phyloP scores from a whole-genome alignment of 164 flowering plant species.

The Vitis amurensis region DNA sequence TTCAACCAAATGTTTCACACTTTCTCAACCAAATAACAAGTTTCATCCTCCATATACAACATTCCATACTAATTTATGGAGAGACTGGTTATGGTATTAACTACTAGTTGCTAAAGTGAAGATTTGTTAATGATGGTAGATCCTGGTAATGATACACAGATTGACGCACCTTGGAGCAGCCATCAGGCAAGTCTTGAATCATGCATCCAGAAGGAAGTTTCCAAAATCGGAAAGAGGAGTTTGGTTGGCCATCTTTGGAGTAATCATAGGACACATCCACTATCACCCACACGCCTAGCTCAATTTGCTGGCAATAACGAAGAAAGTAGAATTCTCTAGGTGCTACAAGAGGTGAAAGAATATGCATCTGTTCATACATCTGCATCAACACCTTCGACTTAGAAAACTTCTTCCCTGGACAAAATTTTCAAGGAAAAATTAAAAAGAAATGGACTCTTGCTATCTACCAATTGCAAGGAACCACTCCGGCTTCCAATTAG shows the following conservation, averaged over 20 bases:
- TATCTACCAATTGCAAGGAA: constrained; percentile 41
- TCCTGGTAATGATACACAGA: too few relatives aligned
- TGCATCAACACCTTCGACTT: constrained; percentile 11
- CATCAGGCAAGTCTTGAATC: constrained; percentile 49
- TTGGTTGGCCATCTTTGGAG: constrained; percentile 9
- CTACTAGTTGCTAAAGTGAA: too few relatives aligned
- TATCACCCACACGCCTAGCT: constrained; percentile 41
- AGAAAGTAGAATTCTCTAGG: constrained; percentile 44
- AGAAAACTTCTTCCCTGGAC: background rate
- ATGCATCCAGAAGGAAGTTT: constrained; percentile 59
- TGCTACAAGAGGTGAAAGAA: constrained; percentile 47
- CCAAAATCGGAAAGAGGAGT: constrained; percentile 18
- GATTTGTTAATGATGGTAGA: too few relatives aligned
- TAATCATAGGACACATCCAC: constrained; percentile 43
- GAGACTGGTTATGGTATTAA: too few relatives aligned
- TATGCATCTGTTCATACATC: constrained; percentile 46
- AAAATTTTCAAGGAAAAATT: too few relatives aligned
- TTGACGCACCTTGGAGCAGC: constrained; percentile 34
- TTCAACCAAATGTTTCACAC: too few relatives aligned
- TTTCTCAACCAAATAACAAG: too few relatives aligned
- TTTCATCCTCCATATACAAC: too few relatives aligned
- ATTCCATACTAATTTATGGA: too few relatives aligned
- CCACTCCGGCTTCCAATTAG: constrained; percentile 16
- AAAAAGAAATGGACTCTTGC: too few relatives aligned
- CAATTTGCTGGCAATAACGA: constrained; percentile 40